These are phyloP conservation scores for Ceratobasidium sp. DNA, from an alignment of 1,284 basidiomycete genomes.

Conservation along the genomic window DNA sequence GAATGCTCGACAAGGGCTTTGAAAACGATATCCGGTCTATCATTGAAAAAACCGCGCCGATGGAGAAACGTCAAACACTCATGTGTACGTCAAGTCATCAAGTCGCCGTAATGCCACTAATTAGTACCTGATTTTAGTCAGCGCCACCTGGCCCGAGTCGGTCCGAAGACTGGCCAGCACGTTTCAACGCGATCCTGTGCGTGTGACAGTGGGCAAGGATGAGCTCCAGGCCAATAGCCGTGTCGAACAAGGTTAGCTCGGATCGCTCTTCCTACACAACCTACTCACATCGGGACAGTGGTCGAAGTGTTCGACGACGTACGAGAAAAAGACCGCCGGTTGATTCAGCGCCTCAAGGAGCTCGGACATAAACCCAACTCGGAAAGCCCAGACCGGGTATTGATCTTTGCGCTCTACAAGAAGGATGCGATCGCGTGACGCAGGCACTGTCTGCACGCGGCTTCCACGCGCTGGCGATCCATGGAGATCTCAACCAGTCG, in stretches of 20 bases:
- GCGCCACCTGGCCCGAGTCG: constrained; percentile 97
- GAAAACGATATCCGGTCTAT: constrained; percentile 97
- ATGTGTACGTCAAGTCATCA: constrained; percentile 75
- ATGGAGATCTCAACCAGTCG: constrained; percentile 91
- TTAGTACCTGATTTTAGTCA: constrained; percentile 63
- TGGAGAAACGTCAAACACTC: constrained; percentile 78
- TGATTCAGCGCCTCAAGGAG: constrained; percentile 20
- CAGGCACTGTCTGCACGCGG: constrained; percentile 78
- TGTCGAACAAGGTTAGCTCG: constrained; percentile 67
- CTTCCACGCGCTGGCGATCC: constrained; percentile 86
- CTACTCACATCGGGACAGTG: constrained; percentile 44
- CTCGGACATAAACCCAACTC: constrained; percentile 32
- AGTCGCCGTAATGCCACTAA: no score
- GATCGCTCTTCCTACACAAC: not conserved
- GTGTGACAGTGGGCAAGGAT: constrained; percentile 94
- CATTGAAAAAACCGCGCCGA: constrained; percentile 77
- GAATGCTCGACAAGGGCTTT: constrained; percentile 98
- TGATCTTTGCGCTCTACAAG: constrained; percentile 98
- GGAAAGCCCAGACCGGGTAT: constrained; percentile 52
- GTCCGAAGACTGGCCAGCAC: constrained; percentile 93
- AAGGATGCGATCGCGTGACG: constrained; percentile 91
- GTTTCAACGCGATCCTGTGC: constrained; percentile 85
- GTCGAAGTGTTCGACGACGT: constrained; percentile 92
- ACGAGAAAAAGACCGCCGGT: constrained; percentile 79
- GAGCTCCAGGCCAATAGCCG: constrained; percentile 94